Percentiles rank a stretch among this genome's conserved stretches.
These are phyloP conservation scores for Pleurozium schreberi DNA, from an alignment of 225 moss, liverwort and hornwort species.

Conservation along the genomic window DNA sequence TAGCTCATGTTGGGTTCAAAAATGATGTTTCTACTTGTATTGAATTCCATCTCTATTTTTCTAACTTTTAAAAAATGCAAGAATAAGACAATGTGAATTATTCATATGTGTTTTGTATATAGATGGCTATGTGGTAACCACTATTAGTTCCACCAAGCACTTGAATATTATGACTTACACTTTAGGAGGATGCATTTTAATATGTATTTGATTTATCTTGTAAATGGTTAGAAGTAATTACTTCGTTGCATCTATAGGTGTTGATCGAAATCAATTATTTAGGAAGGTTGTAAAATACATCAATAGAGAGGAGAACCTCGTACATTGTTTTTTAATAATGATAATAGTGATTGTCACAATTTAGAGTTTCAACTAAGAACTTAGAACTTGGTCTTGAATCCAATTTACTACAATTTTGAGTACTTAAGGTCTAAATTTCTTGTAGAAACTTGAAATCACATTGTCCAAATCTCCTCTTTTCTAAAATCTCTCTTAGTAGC, in stretches of 20 bases:
- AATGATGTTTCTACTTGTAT: neutral
- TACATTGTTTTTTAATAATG: neutral
- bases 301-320: neutral
- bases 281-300: neutral
- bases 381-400: neutral
- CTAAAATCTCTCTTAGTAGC: neutral
- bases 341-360: neutral
- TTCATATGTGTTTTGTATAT: fast-evolving
- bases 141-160: neutral
- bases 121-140: neutral
- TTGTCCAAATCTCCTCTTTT: neutral
- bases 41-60: neutral
- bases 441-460: neutral
- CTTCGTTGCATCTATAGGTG: neutral
- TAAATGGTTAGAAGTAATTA: neutral
- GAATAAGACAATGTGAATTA: neutral
- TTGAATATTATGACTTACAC: neutral
- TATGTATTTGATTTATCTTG: neutral
- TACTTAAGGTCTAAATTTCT: neutral
- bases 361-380: fast-evolving
- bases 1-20: neutral
- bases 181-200: neutral
- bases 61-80: neutral
- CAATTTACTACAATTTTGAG: neutral
- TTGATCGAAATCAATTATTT: neutral